A percentile compares a stretch with the other conserved stretches of the same genome.
Conservation (phyloP, 2,329 filamentous ascomycete species). For the Epichloe coenophiala region DNA sequence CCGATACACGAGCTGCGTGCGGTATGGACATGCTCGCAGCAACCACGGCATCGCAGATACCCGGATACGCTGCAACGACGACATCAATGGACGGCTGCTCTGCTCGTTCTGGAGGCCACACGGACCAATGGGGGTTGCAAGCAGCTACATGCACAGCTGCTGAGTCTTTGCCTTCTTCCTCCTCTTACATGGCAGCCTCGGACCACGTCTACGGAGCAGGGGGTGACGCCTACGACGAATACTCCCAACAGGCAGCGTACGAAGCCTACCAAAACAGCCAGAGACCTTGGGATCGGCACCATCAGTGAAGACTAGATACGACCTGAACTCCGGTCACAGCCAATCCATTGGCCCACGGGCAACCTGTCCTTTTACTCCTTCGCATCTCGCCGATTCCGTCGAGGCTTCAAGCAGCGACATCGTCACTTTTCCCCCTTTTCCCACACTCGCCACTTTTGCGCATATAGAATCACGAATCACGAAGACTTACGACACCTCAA, state of each 20-base stretch:
- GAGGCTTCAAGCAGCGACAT: not conserved
- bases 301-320: not conserved
- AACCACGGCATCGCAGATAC: not conserved
- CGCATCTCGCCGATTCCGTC: not conserved
- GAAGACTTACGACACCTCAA: no score
- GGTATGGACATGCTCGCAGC: not conserved
- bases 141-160: not conserved
- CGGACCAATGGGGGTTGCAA: not conserved
- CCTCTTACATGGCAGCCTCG: not conserved
- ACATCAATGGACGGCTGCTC: not conserved
- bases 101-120: no score
- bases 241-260: not conserved
- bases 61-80: not conserved
- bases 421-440: not conserved
- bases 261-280: constrained; percentile 1
- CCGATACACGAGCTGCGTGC: not conserved
- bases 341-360: not conserved
- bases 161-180: not conserved
- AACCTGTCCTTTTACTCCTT: not conserved
- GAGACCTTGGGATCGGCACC: not conserved
- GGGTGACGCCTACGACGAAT: not conserved
- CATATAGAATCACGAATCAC: no score
- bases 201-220: not conserved
- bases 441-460: no score
- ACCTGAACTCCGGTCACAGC: not conserved